Evolutionary conservation across 225 moss, liverwort and hornwort species (phyloP).

Genomic region (Anthoceros angustus): DNA sequence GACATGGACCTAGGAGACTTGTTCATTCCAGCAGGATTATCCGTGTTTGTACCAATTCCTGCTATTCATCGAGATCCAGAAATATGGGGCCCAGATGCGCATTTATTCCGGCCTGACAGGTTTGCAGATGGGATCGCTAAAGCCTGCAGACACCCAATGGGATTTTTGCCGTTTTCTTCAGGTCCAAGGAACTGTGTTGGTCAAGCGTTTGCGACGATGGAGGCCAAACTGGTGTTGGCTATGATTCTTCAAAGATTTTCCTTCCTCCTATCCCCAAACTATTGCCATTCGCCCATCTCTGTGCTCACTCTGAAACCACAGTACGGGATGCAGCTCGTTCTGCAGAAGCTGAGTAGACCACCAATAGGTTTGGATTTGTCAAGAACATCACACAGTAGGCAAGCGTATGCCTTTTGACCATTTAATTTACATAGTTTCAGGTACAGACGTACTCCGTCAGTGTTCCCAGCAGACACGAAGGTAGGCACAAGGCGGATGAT

Average conservation of each 20-base stretch:
- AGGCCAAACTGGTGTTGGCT: conserved; percentile 7
- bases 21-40: conserved; percentile 3
- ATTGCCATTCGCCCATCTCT: conserved; percentile 7
- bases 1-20: conserved; percentile 7
- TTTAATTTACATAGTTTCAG: no score
- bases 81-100: conserved; percentile 10
- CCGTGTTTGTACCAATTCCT: background rate
- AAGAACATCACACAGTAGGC: no score
- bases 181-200: conserved; percentile 11
- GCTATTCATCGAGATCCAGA: conserved; percentile 12
- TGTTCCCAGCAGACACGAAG: no score
- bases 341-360: background rate
- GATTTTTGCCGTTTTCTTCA: conserved; percentile 6
- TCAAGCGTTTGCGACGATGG: conserved; percentile 8
- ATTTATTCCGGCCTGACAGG: conserved; percentile 11
- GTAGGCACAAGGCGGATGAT: no score
- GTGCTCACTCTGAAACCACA: conserved; percentile 2
- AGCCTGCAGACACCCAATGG: conserved; percentile 8
- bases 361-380: background rate
- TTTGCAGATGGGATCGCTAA: conserved; percentile 9
- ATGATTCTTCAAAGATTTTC: conserved; percentile 8
- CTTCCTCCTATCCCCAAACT: conserved; percentile 6
- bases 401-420: no score
- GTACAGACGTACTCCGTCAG: no score
- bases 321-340: background rate